Conservation (phyloP, 768 basidiomycete genomes). For the Rhizopogon vulgaris region DNA sequence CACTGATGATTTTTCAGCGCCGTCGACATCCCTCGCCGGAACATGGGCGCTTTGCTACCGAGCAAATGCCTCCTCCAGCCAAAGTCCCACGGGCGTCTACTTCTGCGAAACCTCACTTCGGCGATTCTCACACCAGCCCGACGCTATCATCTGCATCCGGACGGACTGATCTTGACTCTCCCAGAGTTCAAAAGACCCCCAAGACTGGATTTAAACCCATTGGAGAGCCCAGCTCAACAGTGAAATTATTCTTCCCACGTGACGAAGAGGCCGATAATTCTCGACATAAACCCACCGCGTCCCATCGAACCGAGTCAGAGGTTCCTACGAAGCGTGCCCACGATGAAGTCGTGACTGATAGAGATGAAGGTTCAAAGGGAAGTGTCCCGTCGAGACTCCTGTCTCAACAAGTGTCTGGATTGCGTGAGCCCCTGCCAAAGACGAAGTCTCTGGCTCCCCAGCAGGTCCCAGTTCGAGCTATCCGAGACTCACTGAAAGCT, state of each 20-base stretch:
- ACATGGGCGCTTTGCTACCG: slow-evolving; percentile 16
- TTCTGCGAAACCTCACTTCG: slow-evolving; percentile 8
- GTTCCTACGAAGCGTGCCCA: slow-evolving; percentile 22
- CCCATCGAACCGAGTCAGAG: slow-evolving; percentile 9
- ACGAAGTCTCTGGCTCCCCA: slow-evolving; percentile 9
- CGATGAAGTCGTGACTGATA: slow-evolving; percentile 15
- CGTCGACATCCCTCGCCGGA: slow-evolving; percentile 15
- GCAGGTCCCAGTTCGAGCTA: slow-evolving; percentile 6
- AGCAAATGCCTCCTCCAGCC: slow-evolving; percentile 29
- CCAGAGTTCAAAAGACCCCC: slow-evolving; percentile 23
- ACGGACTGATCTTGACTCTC: slow-evolving; percentile 14
- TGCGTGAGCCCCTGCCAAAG: slow-evolving; percentile 5
- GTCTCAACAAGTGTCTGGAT: slow-evolving; percentile 1
- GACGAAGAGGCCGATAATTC: slow-evolving; percentile 50
- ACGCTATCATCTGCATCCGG: slow-evolving; percentile 7
- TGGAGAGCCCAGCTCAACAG: slow-evolving; percentile 41
- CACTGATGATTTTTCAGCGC: slow-evolving; percentile 13
- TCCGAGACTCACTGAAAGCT: slow-evolving; percentile 15
- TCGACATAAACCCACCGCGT: slow-evolving; percentile 11
- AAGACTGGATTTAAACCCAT: slow-evolving; percentile 65
- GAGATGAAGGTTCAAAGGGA: slow-evolving; percentile 12
- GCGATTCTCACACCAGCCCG: slow-evolving; percentile 8
- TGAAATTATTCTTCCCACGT: slow-evolving; percentile 78
- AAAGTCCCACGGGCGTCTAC: slow-evolving; percentile 13
- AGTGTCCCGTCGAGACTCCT: not conserved